Evolutionary conservation across 768 basidiomycete genomes (phyloP).

Genomic region (Strobilomyces dryophilus): DNA sequence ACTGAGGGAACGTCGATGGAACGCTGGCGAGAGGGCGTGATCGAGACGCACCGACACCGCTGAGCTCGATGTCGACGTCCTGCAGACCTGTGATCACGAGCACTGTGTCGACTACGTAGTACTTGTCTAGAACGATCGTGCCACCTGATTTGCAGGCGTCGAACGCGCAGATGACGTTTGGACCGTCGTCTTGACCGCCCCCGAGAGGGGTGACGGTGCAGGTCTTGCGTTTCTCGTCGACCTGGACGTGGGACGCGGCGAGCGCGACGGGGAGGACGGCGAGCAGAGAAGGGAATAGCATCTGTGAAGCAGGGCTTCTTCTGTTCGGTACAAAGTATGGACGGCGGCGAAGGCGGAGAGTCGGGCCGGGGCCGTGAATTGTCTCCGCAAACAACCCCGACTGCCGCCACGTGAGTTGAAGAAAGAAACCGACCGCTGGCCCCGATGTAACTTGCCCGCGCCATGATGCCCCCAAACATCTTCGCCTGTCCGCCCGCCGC

Average conservation of each 20-base stretch:
- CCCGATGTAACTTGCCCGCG: not conserved
- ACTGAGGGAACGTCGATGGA: constrained; percentile 13
- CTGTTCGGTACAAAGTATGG: too few relatives aligned
- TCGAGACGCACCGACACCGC: constrained; percentile 31
- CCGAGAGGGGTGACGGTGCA: constrained; percentile 31
- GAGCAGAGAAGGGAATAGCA: not conserved
- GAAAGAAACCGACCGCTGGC: constrained; percentile 8
- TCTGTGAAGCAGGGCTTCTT: not conserved
- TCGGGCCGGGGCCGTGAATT: not conserved
- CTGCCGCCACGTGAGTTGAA: constrained; percentile 12
- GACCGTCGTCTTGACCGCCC: constrained; percentile 35
- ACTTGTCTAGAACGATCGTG: constrained; percentile 31
- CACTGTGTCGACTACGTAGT: constrained; percentile 37
- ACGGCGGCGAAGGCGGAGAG: not conserved
- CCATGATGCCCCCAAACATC: constrained; percentile 12
- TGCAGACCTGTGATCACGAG: constrained; percentile 35
- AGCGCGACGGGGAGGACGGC: not conserved
- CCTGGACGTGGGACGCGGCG: not conserved
- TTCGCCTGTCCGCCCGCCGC: constrained; percentile 17
- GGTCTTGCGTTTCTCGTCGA: not conserved
- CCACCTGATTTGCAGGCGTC: constrained; percentile 26
- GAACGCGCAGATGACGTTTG: constrained; percentile 34
- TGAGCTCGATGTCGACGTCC: constrained; percentile 37
- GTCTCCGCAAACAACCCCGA: constrained; percentile 19
- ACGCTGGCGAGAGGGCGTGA: constrained; percentile 2